Evolutionary conservation across 331 rosid genomes (phyloP), one percentile per base, ranked within the genome.

Genomic region (Phaseolus coccineus): DNA sequence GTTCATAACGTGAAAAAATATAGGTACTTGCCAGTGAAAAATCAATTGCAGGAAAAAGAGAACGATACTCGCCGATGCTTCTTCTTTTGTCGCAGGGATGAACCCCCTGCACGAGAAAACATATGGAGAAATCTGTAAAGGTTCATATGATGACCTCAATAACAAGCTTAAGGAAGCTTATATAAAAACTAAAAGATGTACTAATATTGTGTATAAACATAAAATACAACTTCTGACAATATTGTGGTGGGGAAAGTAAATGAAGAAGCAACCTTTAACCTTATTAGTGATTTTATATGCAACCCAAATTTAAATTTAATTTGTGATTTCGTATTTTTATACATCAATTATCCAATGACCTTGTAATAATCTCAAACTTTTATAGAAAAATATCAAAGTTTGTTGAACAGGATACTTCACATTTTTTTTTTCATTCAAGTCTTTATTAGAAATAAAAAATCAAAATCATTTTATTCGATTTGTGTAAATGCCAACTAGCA

Each of bases 61-160:
- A 55, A 68, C 47, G 85, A 80, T 90, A 91, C 69, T 93, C 93
- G 40, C 72, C 81, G 59, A 91, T 73, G 86, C 87, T 91, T 84
- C 91, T 85, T 84, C 97, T 89, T 87, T 85, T 89, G 71, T 91
- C 90, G 57, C 97, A 93, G 28, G 96, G 96, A 84, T 84, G 96
- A 77, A 91, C 86, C 48, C 97, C 97, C 97, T 93, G 87, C 80
- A 77, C 46, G 30, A 65, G 64, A 77, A 13, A 69, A 76, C 39
- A 68, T 50, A 44, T 30, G n/a, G 30, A 61, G 58, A 62, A 40
- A 15, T 69, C 69, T 16, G 73, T 42, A 27, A 48, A 10, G 47
- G 75, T 73, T 51, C 35, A 31, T 4, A 55, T 55, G 69, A 31
- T 15, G 76, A 66, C 61, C 19, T 22, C 19, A 53, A 57, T 57